A percentile compares a stretch with the other conserved stretches of the same genome.
Evolutionary conservation across 169 alveolate genomes (phyloP).

Genomic region (Plasmodium coatneyi): DNA sequence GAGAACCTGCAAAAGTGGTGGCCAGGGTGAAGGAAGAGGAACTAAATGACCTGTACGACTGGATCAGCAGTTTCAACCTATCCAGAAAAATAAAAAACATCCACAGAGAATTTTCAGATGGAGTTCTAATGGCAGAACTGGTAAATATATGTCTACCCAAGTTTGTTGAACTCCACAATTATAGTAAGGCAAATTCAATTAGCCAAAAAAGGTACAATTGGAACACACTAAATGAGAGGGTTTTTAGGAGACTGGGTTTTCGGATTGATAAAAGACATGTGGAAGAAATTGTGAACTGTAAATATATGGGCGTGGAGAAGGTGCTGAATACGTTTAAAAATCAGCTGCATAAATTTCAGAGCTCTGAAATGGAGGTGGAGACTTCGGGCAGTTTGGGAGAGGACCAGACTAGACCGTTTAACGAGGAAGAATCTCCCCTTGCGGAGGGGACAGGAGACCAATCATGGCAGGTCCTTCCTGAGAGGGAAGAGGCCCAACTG

Average conservation of each 20-base stretch:
- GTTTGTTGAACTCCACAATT: slow-evolving; percentile 76
- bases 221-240: slow-evolving; percentile 77
- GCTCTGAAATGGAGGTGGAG: slow-evolving; percentile 33
- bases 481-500: background rate
- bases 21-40: slow-evolving; percentile 57
- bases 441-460: background rate
- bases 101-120: slow-evolving; percentile 68
- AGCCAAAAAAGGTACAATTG: slow-evolving; percentile 75
- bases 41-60: slow-evolving; percentile 32
- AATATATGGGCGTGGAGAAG: slow-evolving; percentile 67
- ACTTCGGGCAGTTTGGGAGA: background rate
- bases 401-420: background rate
- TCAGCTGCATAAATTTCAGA: slow-evolving; percentile 46
- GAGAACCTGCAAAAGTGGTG: slow-evolving; percentile 15
- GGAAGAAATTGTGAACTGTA: slow-evolving; percentile 60
- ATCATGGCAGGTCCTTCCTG: background rate
- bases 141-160: slow-evolving; percentile 61
- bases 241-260: slow-evolving; percentile 51
- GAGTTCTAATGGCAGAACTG: slow-evolving; percentile 64
- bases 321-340: slow-evolving; percentile 46
- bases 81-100: slow-evolving; percentile 66
- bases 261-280: slow-evolving; percentile 57
- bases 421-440: background rate
- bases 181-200: slow-evolving; percentile 69
- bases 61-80: slow-evolving; percentile 40